Evolutionary conservation across 805 yeast species (phyloP), one percentile per base, ranked within the genome.

Genomic region (Candida broadrunensis): DNA sequence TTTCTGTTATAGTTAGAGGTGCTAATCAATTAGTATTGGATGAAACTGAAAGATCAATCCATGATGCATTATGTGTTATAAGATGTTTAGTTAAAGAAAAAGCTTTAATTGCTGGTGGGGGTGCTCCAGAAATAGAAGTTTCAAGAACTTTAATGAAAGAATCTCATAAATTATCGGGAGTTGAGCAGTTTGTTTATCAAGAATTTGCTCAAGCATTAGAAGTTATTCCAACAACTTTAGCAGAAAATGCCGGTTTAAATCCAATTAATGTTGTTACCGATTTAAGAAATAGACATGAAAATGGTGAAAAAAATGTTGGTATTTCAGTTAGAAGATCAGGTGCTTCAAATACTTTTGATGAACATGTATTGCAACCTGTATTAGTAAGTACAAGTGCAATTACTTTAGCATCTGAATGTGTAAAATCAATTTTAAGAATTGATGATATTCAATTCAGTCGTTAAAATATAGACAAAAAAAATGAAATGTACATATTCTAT

Each of bases 21-120:
- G 97, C 98, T 41, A 93, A 93, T 64, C 75, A 75, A 47, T 78
- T 88, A 69, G 83, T 91, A 38, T 72, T 93, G 43, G 99, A 93
- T 65, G 99, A 93, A 70, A 82, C 98, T 29, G 99, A 93, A 62
- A 83, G 99, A 67, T 90, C 98, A 3, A 72, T 93, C 48, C 99
- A 93, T 58, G 99, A 93, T 65, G 98, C 99, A 0, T 75, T 93
- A 43, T 93, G 99, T 76, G 99, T 91, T 41, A 74, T 85, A 47
- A 71, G 95, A 61, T 85, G 96, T 67, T 72, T 88, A 41, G 96
- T 89, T 20, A 88, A 88, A 59, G 88, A 87, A 61, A 84, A 78
- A 57, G 96, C 90, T 1, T 71, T 86, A 58, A 89, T 93, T 67
- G 97, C 98, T 12, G 99, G 99, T 54, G 99, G 99, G 48, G 99